These are phyloP conservation scores for Cryptosporidium viatorum DNA, from an alignment of 169 alveolate species.

Conservation along the genomic window DNA sequence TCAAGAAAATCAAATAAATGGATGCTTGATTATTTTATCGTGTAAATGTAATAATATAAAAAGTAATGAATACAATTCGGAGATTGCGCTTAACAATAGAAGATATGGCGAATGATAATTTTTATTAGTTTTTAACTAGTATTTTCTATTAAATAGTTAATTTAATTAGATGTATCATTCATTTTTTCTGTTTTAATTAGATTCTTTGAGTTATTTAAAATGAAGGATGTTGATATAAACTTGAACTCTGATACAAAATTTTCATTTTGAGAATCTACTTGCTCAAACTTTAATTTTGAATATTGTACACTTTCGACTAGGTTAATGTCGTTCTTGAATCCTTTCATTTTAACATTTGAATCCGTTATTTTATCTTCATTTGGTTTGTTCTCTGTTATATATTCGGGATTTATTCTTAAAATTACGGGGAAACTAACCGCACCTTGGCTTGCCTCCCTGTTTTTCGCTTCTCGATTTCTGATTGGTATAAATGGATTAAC, in stretches of 20 bases:
- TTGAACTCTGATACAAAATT: not conserved
- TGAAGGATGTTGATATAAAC: not conserved
- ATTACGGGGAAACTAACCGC: not conserved
- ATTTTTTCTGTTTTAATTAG: not conserved
- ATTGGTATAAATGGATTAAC: not conserved
- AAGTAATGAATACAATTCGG: not conserved
- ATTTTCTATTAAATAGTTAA: not conserved
- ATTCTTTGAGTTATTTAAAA: not conserved
- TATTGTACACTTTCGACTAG: not conserved
- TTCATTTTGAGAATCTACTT: not conserved
- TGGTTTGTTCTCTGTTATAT: not conserved
- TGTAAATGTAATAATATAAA: not conserved
- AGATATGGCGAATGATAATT: constrained; percentile 29
- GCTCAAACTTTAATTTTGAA: not conserved
- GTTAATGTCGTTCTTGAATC: too few relatives aligned
- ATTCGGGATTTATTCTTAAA: not conserved
- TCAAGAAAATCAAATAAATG: constrained; percentile 1
- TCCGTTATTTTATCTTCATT: not conserved
- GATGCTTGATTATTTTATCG: constrained; percentile 41
- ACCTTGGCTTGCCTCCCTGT: not conserved
- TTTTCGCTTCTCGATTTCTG: not conserved
- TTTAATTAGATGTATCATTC: not conserved
- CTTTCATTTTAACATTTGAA: not conserved
- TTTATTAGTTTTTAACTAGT: not conserved
- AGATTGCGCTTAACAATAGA: not conserved